Conservation (phyloP, 1,284 basidiomycete species). For the Naganishia sp. region DNA sequence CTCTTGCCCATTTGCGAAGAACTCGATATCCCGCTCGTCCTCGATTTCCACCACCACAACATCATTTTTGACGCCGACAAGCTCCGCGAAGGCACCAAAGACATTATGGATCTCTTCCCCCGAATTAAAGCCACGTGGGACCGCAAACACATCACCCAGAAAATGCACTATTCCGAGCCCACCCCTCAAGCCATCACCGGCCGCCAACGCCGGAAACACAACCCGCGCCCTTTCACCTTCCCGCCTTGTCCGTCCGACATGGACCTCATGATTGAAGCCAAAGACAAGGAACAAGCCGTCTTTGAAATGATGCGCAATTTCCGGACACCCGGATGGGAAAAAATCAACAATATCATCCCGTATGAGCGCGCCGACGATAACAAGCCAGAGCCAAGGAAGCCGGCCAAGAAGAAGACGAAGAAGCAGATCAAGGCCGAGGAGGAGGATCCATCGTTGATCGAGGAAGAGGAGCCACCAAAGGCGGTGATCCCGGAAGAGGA, state of each 20-base stretch:
- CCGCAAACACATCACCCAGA: slow-evolving; percentile 73
- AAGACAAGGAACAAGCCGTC: slow-evolving; percentile 75
- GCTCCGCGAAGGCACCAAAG: slow-evolving; percentile 47
- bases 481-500: slow-evolving; percentile 30
- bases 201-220: slow-evolving; percentile 33
- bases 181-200: slow-evolving; percentile 34
- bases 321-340: slow-evolving; percentile 32
- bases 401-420: slow-evolving; percentile 34
- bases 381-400: slow-evolving; percentile 32
- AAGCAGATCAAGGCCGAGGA: slow-evolving; percentile 33
- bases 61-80: slow-evolving; percentile 48
- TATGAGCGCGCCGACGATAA: slow-evolving; percentile 33
- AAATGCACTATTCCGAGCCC: slow-evolving; percentile 80
- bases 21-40: slow-evolving; percentile 65
- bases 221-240: slow-evolving; percentile 35
- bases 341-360: slow-evolving; percentile 34
- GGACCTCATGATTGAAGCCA: slow-evolving; percentile 83
- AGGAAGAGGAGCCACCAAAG: slow-evolving; percentile 23
- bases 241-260: slow-evolving; percentile 62
- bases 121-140: slow-evolving; percentile 74
- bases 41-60: slow-evolving; percentile 36
- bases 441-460: slow-evolving; percentile 31
- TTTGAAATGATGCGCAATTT: slow-evolving; percentile 61
- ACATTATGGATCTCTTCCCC: slow-evolving; percentile 61
- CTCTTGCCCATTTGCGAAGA: slow-evolving; percentile 79